Evolutionary conservation across 495 filamentous ascomycete genomes (phyloP).

Genomic region (Cercophora newfieldiana): DNA sequence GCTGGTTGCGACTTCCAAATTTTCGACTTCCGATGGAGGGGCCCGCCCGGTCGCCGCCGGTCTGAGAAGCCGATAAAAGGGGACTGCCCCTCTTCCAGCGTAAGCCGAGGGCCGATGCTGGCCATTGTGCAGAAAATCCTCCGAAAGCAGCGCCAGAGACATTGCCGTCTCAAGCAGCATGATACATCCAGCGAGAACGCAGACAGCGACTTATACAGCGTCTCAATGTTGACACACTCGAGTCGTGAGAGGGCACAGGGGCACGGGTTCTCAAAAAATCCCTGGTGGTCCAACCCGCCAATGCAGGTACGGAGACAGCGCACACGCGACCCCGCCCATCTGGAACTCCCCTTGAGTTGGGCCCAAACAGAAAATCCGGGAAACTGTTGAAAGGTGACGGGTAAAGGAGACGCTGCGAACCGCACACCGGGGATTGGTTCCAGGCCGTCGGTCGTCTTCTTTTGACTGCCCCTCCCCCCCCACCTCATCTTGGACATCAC

Average conservation of each 20-base stretch:
- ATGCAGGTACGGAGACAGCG: neutral
- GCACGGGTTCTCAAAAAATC: neutral
- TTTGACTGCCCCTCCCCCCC: too few relatives aligned
- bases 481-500: neutral
- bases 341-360: neutral
- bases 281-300: neutral
- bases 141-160: neutral
- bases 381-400: neutral
- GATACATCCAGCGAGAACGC: neutral
- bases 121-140: neutral
- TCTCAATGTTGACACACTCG: neutral
- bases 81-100: neutral
- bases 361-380: neutral
- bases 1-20: neutral
- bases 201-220: neutral
- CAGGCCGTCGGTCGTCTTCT: neutral
- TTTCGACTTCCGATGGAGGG: constrained; percentile 4
- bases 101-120: neutral
- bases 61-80: neutral
- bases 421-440: neutral
- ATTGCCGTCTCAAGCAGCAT: neutral
- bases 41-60: neutral
- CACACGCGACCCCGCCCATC: neutral
- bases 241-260: neutral
- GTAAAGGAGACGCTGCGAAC: neutral